phyloP scores from a whole-genome alignment of 805 yeast genomes.

The Danielia oregonensis region DNA sequence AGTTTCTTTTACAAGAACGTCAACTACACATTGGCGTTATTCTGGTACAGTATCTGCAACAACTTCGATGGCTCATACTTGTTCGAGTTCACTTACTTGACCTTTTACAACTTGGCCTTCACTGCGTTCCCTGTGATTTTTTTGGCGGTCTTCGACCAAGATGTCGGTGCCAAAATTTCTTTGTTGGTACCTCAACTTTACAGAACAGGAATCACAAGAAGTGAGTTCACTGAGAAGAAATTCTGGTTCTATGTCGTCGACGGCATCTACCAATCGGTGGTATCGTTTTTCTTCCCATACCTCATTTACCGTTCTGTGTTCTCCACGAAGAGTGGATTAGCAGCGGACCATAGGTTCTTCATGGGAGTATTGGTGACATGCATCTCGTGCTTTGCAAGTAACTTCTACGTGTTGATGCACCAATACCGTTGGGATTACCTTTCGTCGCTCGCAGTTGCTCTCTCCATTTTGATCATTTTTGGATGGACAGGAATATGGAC shows the following conservation, averaged over 20 bases:
- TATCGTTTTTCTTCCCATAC: conserved; percentile 68
- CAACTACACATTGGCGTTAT: conserved; percentile 66
- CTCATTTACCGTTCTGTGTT: conserved; percentile 44
- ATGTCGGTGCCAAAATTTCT: conserved; percentile 62
- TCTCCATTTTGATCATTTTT: conserved; percentile 59
- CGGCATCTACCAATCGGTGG: conserved; percentile 67
- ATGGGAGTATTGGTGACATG: conserved; percentile 66
- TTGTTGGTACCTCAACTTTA: conserved; percentile 69
- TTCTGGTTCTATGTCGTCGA: conserved; percentile 64
- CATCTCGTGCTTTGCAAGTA: conserved; percentile 65
- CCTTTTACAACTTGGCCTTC: conserved; percentile 76
- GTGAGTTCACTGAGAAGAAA: conserved; percentile 57
- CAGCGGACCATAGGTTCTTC: conserved; percentile 67
- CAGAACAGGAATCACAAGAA: conserved; percentile 60
- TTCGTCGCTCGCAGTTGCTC: conserved; percentile 47
- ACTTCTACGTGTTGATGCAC: conserved; percentile 59
- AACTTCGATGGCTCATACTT: conserved; percentile 73
- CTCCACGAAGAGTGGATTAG: conserved; percentile 48
- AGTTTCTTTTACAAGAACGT: conserved; percentile 76
- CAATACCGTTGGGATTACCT: conserved; percentile 84
- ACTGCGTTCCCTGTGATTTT: conserved; percentile 76
- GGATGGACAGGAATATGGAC: conserved; percentile 86
- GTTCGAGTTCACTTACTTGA: conserved; percentile 73
- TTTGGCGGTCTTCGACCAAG: conserved; percentile 73
- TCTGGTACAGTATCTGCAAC: conserved; percentile 71